Percentiles rank a stretch among this genome's conserved stretches.
phyloP scores from a whole-genome alignment of 192 early-diverging fungal species.

The Backusella parvicylindrica region DNA sequence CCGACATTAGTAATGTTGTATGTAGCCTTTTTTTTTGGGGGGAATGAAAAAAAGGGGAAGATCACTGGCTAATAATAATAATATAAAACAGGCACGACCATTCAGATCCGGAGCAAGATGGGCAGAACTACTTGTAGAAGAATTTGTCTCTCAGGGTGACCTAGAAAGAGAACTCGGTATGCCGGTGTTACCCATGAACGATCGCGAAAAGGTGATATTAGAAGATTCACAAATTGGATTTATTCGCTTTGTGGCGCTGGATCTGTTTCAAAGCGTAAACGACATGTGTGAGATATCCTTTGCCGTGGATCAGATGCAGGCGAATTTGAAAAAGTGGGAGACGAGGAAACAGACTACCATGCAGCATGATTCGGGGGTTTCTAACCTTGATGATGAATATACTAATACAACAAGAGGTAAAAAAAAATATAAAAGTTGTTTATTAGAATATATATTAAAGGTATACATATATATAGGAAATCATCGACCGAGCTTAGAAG shows the following conservation, averaged over 20 bases:
- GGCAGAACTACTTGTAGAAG: conserved; percentile 62
- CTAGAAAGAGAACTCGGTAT: conserved; percentile 69
- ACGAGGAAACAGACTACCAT: background rate
- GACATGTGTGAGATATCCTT: conserved; percentile 23
- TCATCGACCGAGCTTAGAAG: background rate
- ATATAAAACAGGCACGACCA: conserved; percentile 50
- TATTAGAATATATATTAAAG: background rate
- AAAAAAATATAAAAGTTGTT: background rate
- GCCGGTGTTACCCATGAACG: conserved; percentile 47
- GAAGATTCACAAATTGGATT: conserved; percentile 48
- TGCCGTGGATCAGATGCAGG: conserved; percentile 26
- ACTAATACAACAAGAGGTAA: background rate
- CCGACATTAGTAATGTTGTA: conserved; percentile 76
- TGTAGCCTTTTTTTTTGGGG: conserved; percentile 6
- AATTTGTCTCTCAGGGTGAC: conserved; percentile 67
- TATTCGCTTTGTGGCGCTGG: conserved; percentile 47
- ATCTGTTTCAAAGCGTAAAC: conserved; percentile 39
- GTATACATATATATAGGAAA: background rate
- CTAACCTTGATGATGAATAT: background rate
- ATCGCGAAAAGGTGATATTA: conserved; percentile 37
- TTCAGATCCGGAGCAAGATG: conserved; percentile 65
- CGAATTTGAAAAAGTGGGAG: conserved; percentile 24
- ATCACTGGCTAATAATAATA: background rate
- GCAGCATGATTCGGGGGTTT: conserved; percentile 21
- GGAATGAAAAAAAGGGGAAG: background rate